These are phyloP conservation scores for Botrytis byssoidea DNA, from an alignment of 2,329 filamentous ascomycete genomes.

Conservation along the genomic window DNA sequence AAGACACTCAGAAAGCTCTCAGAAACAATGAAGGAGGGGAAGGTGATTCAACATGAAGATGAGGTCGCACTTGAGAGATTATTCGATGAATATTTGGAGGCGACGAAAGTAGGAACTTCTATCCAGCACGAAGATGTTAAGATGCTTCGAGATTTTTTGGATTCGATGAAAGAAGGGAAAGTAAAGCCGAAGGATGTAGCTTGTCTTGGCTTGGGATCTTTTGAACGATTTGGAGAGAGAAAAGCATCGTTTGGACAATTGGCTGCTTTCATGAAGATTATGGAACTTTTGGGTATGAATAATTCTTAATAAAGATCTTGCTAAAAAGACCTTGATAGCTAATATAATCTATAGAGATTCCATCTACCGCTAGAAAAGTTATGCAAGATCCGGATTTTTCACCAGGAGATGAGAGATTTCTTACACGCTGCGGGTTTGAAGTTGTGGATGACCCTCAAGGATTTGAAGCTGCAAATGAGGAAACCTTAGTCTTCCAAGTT, in stretches of 20 bases:
- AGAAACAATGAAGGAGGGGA: neutral
- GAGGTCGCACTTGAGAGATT: neutral
- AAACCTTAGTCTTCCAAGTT: neutral
- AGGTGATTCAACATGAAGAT: neutral
- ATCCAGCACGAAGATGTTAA: neutral
- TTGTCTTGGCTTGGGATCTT: neutral
- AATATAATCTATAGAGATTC: neutral
- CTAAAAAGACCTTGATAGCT: neutral
- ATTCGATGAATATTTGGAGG: neutral
- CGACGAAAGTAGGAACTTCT: neutral
- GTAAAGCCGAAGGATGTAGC: neutral
- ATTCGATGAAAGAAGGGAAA: neutral
- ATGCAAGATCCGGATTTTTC: neutral
- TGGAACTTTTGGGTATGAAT: neutral
- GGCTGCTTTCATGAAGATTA: neutral
- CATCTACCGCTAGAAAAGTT: neutral
- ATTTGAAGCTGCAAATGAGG: neutral
- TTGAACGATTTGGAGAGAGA: neutral
- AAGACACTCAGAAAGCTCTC: neutral
- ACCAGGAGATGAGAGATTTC: constrained; percentile 1
- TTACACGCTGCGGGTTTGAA: neutral
- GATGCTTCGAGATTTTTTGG: neutral
- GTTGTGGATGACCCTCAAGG: neutral
- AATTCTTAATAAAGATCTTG: neutral
- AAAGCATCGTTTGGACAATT: neutral